These are phyloP conservation scores for Globisporangium sylvaticum DNA, from an alignment of 352 stramenopile genomes.

Conservation along the genomic window DNA sequence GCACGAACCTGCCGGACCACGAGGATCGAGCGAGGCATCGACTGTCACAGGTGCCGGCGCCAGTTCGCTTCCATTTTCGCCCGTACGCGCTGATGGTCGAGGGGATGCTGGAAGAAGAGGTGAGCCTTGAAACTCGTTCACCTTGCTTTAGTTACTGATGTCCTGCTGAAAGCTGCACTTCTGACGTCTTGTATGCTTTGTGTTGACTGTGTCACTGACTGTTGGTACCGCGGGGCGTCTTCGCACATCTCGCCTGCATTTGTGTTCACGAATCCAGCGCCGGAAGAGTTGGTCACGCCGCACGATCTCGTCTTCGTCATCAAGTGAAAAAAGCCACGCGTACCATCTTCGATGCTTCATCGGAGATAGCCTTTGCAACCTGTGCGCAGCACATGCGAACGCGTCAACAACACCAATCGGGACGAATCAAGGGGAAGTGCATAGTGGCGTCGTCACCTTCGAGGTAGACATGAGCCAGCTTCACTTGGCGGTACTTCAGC, in stretches of 20 bases:
- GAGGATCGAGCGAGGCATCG: slow-evolving; percentile 36
- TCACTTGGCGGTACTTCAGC: too few species aligned
- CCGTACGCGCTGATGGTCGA: slow-evolving; percentile 59
- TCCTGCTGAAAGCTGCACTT: not conserved
- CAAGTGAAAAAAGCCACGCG: slow-evolving; percentile 22
- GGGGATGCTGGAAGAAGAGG: slow-evolving; percentile 50
- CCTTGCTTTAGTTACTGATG: not conserved
- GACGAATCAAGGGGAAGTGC: too few species aligned
- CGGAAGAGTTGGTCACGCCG: slow-evolving; percentile 51
- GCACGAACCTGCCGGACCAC: slow-evolving; percentile 43
- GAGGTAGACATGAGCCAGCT: too few species aligned
- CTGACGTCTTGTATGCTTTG: not conserved
- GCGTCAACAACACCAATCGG: too few species aligned
- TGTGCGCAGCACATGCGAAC: too few species aligned
- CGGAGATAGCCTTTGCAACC: not conserved
- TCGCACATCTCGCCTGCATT: slow-evolving; percentile 39
- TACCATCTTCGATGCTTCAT: not conserved
- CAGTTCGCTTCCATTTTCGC: slow-evolving; percentile 50
- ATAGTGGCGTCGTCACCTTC: too few species aligned
- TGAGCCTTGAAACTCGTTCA: slow-evolving; percentile 11
- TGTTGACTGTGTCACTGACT: slow-evolving; percentile 9
- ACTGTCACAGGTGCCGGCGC: slow-evolving; percentile 52
- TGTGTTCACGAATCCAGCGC: slow-evolving; percentile 62
- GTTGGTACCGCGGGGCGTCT: slow-evolving; percentile 32
- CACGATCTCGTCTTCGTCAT: slow-evolving; percentile 72